Percentiles rank a stretch among this genome's conserved stretches.
Conservation (phyloP, 1,284 basidiomycete species). For the Moesziomyces aphidis region DNA sequence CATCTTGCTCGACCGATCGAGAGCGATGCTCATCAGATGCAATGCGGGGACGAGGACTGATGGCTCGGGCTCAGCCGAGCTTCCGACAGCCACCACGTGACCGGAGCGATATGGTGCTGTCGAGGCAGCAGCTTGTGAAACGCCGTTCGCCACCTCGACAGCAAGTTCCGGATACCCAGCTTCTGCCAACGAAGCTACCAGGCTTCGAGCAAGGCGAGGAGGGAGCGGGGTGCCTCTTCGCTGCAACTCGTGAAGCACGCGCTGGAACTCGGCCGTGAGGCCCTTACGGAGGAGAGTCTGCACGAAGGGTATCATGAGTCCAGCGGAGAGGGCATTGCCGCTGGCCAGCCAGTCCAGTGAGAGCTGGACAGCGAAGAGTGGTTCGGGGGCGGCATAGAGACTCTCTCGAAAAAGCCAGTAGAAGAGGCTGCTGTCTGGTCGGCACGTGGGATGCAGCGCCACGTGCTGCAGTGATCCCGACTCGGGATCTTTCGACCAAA, state of each 20-base stretch:
- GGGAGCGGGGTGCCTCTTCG: conserved; percentile 17
- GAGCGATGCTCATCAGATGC: conserved; percentile 37
- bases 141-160: conserved; percentile 27
- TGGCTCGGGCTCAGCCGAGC: neutral
- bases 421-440: conserved; percentile 29
- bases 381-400: conserved; percentile 3
- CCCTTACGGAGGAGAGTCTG: conserved; percentile 23
- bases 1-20: conserved; percentile 30
- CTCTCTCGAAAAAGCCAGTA: conserved; percentile 39
- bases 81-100: neutral
- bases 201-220: conserved; percentile 24
- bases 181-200: conserved; percentile 36
- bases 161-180: conserved; percentile 39
- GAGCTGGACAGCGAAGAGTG: conserved; percentile 33
- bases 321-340: conserved; percentile 25
- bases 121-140: conserved; percentile 8
- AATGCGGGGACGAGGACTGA: conserved; percentile 17
- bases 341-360: conserved; percentile 46
- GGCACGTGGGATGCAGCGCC: conserved; percentile 17
- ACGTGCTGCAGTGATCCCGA: conserved; percentile 8
- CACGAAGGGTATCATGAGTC: conserved; percentile 24
- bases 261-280: conserved; percentile 13
- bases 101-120: neutral
- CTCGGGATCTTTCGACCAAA: conserved; percentile 22
- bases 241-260: conserved; percentile 32